These are phyloP conservation scores for Boletus rubescentipes DNA, from an alignment of 768 basidiomycete species.

Conservation along the genomic window DNA sequence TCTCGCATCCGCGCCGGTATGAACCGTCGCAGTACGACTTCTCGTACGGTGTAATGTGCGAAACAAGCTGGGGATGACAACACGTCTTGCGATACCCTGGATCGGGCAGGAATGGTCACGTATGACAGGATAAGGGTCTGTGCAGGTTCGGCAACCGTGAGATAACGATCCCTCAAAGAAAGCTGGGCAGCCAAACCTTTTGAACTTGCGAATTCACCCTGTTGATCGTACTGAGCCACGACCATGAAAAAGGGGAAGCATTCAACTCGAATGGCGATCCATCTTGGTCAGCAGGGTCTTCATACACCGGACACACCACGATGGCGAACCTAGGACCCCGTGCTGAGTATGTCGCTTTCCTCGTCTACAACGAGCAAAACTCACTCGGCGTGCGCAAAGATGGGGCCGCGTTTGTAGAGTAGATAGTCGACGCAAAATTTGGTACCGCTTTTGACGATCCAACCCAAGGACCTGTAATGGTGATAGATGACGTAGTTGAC, in stretches of 20 bases:
- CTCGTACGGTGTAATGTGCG: constrained; percentile 74
- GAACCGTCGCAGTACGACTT: constrained; percentile 82
- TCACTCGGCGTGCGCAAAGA: constrained; percentile 95
- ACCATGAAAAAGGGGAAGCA: constrained; percentile 78
- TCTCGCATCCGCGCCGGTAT: constrained; percentile 93
- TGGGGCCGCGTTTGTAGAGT: constrained; percentile 91
- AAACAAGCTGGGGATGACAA: constrained; percentile 75
- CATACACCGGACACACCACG: constrained; percentile 88
- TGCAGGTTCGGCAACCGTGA: background rate
- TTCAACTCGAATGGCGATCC: constrained; percentile 63
- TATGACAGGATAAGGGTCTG: constrained; percentile 91
- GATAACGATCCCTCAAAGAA: background rate
- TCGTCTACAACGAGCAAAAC: constrained; percentile 25
- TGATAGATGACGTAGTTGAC: constrained; percentile 90
- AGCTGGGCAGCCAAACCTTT: constrained; percentile 65
- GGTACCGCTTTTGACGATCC: constrained; percentile 94
- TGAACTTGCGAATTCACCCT: constrained; percentile 96
- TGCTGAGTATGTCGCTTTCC: background rate
- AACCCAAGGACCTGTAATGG: constrained; percentile 93
- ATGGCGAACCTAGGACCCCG: constrained; percentile 70
- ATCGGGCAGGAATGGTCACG: constrained; percentile 85
- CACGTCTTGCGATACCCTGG: constrained; percentile 48
- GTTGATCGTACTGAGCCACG: constrained; percentile 96
- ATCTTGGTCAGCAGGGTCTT: constrained; percentile 71
- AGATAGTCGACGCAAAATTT: constrained; percentile 98